phyloP scores from a whole-genome alignment of 768 basidiomycete species.

The Chalciporus piperatus region DNA sequence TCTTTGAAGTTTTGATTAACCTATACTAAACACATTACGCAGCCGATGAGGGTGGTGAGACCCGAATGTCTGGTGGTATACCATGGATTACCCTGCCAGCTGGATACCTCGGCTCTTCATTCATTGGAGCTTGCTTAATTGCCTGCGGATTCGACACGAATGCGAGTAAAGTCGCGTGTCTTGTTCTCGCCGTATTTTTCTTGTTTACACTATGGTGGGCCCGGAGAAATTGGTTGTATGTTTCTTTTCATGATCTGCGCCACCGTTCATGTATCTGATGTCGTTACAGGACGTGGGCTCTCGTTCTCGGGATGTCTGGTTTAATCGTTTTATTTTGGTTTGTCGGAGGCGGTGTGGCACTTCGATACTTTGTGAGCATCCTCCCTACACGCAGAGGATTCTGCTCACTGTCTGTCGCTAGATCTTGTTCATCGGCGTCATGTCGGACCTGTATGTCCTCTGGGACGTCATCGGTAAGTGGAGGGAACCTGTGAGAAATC shows the following conservation, averaged over 20 bases:
- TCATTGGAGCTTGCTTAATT: slow-evolving; percentile 86
- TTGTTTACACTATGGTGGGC: slow-evolving; percentile 90
- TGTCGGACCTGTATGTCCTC: slow-evolving; percentile 84
- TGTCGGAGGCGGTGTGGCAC: slow-evolving; percentile 65
- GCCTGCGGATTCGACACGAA: slow-evolving; percentile 87
- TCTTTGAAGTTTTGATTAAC: not conserved
- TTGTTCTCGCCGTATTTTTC: slow-evolving; percentile 84
- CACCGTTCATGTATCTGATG: not conserved
- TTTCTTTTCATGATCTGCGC: not conserved
- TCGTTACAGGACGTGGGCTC: slow-evolving; percentile 61
- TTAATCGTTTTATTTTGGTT: slow-evolving; percentile 85
- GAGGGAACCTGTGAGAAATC: not conserved
- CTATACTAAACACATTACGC: slow-evolving; percentile 11
- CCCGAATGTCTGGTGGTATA: slow-evolving; percentile 84
- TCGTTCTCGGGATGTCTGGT: slow-evolving; percentile 77
- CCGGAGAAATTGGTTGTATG: slow-evolving; percentile 68
- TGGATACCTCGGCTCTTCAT: slow-evolving; percentile 82
- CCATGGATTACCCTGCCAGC: slow-evolving; percentile 77
- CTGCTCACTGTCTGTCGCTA: slow-evolving; percentile 21
- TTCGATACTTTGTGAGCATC: slow-evolving; percentile 69
- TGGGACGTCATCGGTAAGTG: slow-evolving; percentile 82
- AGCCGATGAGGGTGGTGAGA: slow-evolving; percentile 89
- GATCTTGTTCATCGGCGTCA: slow-evolving; percentile 81
- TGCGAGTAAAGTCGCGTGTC: slow-evolving; percentile 79
- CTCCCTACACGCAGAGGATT: not conserved